A percentile compares a stretch with the other conserved stretches of the same genome.
Conservation (phyloP, 2,329 filamentous ascomycete species). For the Allantophomopsis cytisporea region DNA sequence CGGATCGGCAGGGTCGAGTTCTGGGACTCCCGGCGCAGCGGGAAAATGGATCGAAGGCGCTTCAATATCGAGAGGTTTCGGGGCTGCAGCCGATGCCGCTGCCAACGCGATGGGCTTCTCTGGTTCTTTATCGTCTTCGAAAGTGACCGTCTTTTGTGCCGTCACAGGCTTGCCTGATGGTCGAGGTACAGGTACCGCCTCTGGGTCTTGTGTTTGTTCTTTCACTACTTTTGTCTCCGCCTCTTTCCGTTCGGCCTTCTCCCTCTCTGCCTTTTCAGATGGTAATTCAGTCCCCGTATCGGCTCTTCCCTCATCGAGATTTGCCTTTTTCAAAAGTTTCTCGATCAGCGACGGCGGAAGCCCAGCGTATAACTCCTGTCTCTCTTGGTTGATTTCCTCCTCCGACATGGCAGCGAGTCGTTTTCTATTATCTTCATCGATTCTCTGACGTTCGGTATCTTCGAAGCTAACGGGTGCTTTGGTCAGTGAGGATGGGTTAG, state of each 20-base stretch:
- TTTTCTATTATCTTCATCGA: conserved; percentile 71
- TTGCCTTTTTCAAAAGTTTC: conserved; percentile 41
- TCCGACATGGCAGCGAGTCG: conserved; percentile 66
- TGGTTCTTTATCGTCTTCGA: conserved; percentile 23
- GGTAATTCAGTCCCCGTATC: conserved; percentile 14
- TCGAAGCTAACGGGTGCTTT: conserved; percentile 18
- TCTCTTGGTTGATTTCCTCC: conserved; percentile 69
- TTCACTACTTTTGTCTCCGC: background rate
- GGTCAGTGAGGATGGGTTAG: conserved; percentile 8
- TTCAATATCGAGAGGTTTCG: conserved; percentile 39
- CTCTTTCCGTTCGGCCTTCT: background rate
- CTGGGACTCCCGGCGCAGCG: conserved; percentile 36
- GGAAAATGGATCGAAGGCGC: conserved; percentile 23
- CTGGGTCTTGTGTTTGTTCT: conserved; percentile 1
- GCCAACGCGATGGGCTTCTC: conserved; percentile 25
- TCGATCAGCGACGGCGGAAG: conserved; percentile 67
- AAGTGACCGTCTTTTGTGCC: conserved; percentile 28
- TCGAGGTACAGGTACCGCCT: conserved; percentile 9
- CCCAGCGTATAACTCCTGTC: conserved; percentile 65
- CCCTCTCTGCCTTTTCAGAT: background rate
- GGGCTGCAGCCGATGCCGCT: conserved; percentile 6
- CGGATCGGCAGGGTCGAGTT: conserved; percentile 72
- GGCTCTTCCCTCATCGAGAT: conserved; percentile 17
- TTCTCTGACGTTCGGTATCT: conserved; percentile 51
- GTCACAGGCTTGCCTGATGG: conserved; percentile 11